Evolutionary conservation across 2,329 filamentous ascomycete genomes (phyloP), one percentile per base, ranked within the genome.

Genomic region (Rutstroemia sp.): DNA sequence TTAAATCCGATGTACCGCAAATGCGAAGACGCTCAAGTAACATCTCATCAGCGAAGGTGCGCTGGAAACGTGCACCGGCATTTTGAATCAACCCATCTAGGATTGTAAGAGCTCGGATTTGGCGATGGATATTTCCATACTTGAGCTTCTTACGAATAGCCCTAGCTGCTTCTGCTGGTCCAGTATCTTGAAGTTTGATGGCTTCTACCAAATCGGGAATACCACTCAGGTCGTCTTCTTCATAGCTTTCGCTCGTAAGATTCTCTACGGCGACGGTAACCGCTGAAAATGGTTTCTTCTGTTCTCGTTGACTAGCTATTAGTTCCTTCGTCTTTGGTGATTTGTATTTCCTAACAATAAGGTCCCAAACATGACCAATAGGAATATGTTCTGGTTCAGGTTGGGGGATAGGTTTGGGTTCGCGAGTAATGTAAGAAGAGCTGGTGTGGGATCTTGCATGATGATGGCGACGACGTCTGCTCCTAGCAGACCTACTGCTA

Each of bases 101-200:
- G 50, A 99, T 86, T 10, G 88, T 87, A 21, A 99, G 80, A 38
- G 94, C 88, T 58, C 94, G 84, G 37, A 97, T 79, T 72, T 99
- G 94, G 50, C 91, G 87, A 72, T 97, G 92, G n/a, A 89, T 79
- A 67, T 84, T 95, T 65, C 94, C 94, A 73, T 99, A 97, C 76
- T 99, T 99, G 79, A 99, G 82, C 77, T 97, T 97, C 81, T 99
- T 99, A 59, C 94, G 84, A 65, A 99, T 82, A 48, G 94, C 92
- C 68, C 94, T 84, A 54, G 92, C 90, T 58, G 92, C 92, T 76
- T 99, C 94, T 12, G 83, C 81, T 1, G 94, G 90, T 0, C 94
- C 94, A 6, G 88, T 88, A 25, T 81, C 79, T 73, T 99, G 94
- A 58, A 99, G 83, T 63, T 88, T 87, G 69, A 99, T 89, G 56